Conservation (phyloP, 2,329 filamentous ascomycete species). For the Rhinocladiella similis region DNA sequence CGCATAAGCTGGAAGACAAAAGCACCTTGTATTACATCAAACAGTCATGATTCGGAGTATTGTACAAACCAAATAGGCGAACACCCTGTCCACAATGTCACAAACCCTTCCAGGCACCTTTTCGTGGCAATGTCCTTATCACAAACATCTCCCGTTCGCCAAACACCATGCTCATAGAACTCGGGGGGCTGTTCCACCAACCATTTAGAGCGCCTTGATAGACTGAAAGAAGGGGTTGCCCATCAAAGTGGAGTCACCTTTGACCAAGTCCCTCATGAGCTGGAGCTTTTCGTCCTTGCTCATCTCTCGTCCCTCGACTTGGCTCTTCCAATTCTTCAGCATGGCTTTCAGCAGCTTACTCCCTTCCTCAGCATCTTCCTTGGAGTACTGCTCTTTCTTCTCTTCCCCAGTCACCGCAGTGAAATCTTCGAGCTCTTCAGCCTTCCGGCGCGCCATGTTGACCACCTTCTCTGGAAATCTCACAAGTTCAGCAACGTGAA, state of each 20-base stretch:
- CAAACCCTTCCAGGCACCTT: not conserved
- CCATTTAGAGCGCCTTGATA: slow-evolving; percentile 44
- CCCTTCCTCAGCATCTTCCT: slow-evolving; percentile 86
- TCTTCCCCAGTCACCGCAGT: slow-evolving; percentile 64
- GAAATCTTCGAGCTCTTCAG: slow-evolving; percentile 97
- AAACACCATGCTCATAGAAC: slow-evolving; percentile 13
- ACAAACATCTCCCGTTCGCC: not conserved
- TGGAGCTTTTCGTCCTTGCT: slow-evolving; percentile 74
- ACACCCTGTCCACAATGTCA: not conserved
- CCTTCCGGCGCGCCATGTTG: slow-evolving; percentile 98
- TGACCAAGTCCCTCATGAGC: slow-evolving; percentile 77
- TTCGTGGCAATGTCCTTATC: not conserved
- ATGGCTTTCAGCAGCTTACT: slow-evolving; percentile 81
- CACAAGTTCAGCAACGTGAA: slow-evolving; percentile 95
- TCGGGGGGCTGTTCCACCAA: not conserved
- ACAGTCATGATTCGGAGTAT: slow-evolving; percentile 3
- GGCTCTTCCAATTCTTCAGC: slow-evolving; percentile 79
- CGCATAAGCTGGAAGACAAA: not conserved
- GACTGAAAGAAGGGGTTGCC: slow-evolving; percentile 56
- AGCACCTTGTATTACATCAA: not conserved
- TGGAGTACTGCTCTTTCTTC: slow-evolving; percentile 62
- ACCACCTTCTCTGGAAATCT: slow-evolving; percentile 96
- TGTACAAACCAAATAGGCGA: not conserved
- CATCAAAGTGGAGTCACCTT: slow-evolving; percentile 65
- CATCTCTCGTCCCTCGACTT: slow-evolving; percentile 61